A percentile compares a stretch with the other conserved stretches of the same genome.
phyloP scores from a whole-genome alignment of 805 yeast species.

The Spencermartinsiella europaea region DNA sequence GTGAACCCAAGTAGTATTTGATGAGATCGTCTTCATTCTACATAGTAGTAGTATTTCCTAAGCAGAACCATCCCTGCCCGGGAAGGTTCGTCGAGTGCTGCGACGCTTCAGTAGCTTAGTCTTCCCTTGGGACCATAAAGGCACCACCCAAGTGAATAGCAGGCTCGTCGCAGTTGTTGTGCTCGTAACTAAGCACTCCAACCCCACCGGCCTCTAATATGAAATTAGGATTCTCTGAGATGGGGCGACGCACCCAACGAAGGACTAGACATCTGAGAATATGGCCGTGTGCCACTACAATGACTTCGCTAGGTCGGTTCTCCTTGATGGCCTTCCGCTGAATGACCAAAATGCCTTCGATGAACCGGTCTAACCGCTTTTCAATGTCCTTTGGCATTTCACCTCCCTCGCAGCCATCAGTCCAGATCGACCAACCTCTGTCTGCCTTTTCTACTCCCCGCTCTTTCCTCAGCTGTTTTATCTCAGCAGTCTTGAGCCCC shows the following conservation, averaged over 20 bases:
- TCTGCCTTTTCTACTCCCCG: slow-evolving; percentile 49
- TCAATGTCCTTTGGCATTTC: slow-evolving; percentile 66
- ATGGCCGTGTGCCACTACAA: slow-evolving; percentile 92
- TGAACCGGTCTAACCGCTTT: slow-evolving; percentile 64
- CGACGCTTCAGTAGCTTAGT: too few relatives aligned
- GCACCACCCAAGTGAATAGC: slow-evolving; percentile 83
- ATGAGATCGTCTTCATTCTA: too few relatives aligned
- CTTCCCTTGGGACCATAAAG: slow-evolving; percentile 47
- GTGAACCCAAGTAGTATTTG: too few relatives aligned
- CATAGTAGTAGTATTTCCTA: too few relatives aligned
- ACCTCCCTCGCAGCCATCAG: slow-evolving; percentile 90
- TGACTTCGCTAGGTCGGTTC: slow-evolving; percentile 56
- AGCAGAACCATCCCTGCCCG: too few relatives aligned
- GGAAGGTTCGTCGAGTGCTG: too few relatives aligned
- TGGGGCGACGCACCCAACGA: slow-evolving; percentile 69
- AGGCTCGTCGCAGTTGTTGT: slow-evolving; percentile 77
- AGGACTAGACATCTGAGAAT: slow-evolving; percentile 84
- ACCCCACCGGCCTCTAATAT: slow-evolving; percentile 93
- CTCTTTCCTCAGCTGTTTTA: slow-evolving; percentile 50
- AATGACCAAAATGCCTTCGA: slow-evolving; percentile 55
- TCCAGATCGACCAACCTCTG: slow-evolving; percentile 74
- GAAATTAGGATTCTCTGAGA: slow-evolving; percentile 66
- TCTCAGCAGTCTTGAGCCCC: slow-evolving; percentile 68
- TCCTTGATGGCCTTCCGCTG: slow-evolving; percentile 29
- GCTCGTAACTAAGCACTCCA: slow-evolving; percentile 88